phyloP scores from a whole-genome alignment of 345 rosid genomes.

The Bruguiera parviflora region DNA sequence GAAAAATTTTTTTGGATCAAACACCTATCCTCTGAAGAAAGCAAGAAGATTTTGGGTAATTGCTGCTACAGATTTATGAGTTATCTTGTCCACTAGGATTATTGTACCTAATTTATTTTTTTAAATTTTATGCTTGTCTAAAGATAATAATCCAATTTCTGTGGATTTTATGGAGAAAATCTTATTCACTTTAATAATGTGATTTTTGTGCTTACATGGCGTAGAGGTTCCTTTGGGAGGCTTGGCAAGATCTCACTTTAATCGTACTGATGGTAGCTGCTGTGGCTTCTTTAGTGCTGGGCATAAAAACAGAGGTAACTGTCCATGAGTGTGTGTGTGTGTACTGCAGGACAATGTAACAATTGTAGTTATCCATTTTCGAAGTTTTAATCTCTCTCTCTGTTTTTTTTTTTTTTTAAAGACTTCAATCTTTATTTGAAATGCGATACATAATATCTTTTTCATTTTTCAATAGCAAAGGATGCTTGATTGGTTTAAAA shows the following conservation, averaged over 20 bases:
- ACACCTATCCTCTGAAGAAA: slow-evolving; percentile 90
- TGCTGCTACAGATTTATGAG: neutral
- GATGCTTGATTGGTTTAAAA: no score
- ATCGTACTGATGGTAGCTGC: slow-evolving; percentile 94
- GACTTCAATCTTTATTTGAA: neutral
- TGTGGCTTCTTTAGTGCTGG: slow-evolving; percentile 70
- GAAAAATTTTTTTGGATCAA: slow-evolving; percentile 81
- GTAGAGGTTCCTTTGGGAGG: slow-evolving; percentile 98
- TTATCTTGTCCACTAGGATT: neutral
- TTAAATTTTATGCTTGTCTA: neutral
- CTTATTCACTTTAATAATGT: neutral
- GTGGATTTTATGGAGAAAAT: neutral
- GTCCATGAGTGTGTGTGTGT: neutral
- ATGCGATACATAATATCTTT: neutral
- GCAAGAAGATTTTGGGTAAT: slow-evolving; percentile 81
- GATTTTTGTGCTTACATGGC: slow-evolving; percentile 10
- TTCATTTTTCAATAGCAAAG: no score
- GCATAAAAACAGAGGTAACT: slow-evolving; percentile 91
- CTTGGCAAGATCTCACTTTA: slow-evolving; percentile 96
- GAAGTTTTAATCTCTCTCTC: neutral
- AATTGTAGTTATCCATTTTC: neutral
- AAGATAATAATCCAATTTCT: no score
- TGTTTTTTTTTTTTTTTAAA: no score
- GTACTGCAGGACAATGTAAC: slow-evolving; percentile 3
- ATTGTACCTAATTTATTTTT: neutral